Percentiles rank a stretch among this genome's conserved stretches.
Conservation (phyloP, 495 filamentous ascomycete species). For the Talaromyces nanjingensis region DNA sequence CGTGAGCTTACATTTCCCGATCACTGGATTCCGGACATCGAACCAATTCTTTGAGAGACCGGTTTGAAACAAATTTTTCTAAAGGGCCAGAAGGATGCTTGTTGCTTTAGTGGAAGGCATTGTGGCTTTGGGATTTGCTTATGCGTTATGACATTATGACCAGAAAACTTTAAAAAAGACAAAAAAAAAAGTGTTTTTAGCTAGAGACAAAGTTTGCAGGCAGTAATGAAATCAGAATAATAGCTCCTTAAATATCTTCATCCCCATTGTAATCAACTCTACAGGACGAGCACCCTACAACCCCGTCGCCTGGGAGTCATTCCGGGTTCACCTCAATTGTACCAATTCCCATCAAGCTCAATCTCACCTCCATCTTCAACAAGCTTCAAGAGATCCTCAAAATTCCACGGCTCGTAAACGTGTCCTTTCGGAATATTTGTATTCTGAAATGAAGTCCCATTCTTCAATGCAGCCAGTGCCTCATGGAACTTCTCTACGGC, state of each 20-base stretch:
- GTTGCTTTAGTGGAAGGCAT: background rate
- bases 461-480: conserved; percentile 7
- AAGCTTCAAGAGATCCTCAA: conserved; percentile 12
- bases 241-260: background rate
- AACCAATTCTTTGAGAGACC: background rate
- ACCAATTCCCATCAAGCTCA: conserved; percentile 14
- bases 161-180: background rate
- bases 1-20: background rate
- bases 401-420: conserved; percentile 14
- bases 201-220: background rate
- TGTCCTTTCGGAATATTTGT: conserved; percentile 15
- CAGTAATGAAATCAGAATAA: background rate
- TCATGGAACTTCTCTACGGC: conserved; percentile 13
- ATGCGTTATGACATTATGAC: background rate
- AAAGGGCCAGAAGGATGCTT: background rate
- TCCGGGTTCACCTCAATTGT: background rate
- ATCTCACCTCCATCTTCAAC: conserved; percentile 10
- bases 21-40: background rate
- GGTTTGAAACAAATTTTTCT: background rate
- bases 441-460: conserved; percentile 12
- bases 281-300: background rate
- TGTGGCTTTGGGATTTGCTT: background rate
- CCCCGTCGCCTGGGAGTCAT: background rate
- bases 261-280: background rate
- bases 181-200: background rate